Evolutionary conservation across 2,329 filamentous ascomycete species (phyloP), one percentile per base, ranked within the genome.

Genomic region (Amauroascus verrucosus): DNA sequence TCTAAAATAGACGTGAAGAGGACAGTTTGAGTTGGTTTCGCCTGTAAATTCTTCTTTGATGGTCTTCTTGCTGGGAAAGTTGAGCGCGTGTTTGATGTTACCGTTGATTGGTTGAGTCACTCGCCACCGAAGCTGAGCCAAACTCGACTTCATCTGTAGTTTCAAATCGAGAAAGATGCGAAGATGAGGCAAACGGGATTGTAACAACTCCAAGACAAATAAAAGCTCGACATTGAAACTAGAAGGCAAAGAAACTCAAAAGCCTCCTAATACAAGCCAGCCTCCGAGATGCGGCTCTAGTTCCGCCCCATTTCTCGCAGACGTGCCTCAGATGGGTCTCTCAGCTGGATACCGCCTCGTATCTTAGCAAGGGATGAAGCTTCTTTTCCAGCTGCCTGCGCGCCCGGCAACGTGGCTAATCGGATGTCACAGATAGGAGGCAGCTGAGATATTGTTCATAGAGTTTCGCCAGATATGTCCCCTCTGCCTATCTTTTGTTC

Each of bases 41-140:
- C 9, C 9, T 4, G 26, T 30, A 5, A 30, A 30, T 9, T 30
- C 4, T 9, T 30, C 5, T 9, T 30, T 30, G 26, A 30, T 30
- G 26, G 4, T 30, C 5, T 30, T 30, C 26, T 30, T 30, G 26
- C 26, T 9, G 7, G 4, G 33, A 6, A 3, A 6, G 6, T 35
- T 35, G 33, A 20, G 6, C n/a, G n/a, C n/a, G n/a, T n/a, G 37
- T 40, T 26, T 37, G 32, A 48, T 37, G 37, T 30, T 50, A 37
- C 33, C 13, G 35, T n/a, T 50, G 48, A 50, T 50, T 50, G 48
- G 48, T 26, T 48, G 46, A 11, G 6, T 33, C 18, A 20, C 37
- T 43, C 37, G 48, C 48, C 48, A 50, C 48, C 48, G 24, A 8
- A 37, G 46, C 30, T 26, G 46, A 41, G 38, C 43, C 43, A 46